Evolutionary conservation across 306 rosid species (phyloP).

Genomic region (cucumber (Cucumis sativus)): Cucumber_9930_V3 NC_026660.2:15589001-15589500

Average conservation of each 20-base stretch:
- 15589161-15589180: background rate
- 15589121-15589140: too few species aligned
- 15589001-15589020: too few species aligned
- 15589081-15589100: background rate
- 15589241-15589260: background rate
- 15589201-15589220: background rate
- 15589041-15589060: background rate
- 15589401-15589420: too few species aligned
- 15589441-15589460: conserved; percentile 6
- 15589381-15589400: background rate
- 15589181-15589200: too few species aligned
- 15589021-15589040: background rate
- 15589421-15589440: background rate
- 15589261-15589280: too few species aligned
- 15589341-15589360: too few species aligned
- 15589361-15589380: too few species aligned
- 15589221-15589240: background rate
- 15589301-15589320: background rate
- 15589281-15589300: background rate
- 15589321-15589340: background rate
- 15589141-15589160: too few species aligned
- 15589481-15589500: conserved; percentile 98
- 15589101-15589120: background rate
- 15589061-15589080: background rate
- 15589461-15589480: conserved; percentile 98